Base-by-base conservation (phyloP, 2,329 filamentous ascomycete species). In the Colletotrichum sp. region DNA sequence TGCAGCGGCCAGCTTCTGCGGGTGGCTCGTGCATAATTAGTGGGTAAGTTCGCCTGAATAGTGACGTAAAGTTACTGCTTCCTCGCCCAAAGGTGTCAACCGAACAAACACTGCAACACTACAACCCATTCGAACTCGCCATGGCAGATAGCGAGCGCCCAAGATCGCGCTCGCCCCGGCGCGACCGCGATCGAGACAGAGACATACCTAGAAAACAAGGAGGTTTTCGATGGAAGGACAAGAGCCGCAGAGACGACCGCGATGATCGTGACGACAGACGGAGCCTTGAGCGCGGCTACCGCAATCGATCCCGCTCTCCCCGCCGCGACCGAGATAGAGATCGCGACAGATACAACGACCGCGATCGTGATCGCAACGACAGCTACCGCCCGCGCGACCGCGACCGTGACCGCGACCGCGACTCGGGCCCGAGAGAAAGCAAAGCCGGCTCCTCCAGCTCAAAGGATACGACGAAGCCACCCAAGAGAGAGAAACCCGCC, bases 191-290 rank as follows among this genome's bases (percentile, higher is more conserved):
- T 30, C 75, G 76, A 18, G 75, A 77, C 5, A 55, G 71, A 55
- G 71, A 75, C 3, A 70, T 69, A 1, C 75, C 71, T 2, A 67
- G 52, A 55, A 77, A 77, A 16, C 77, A 78, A 60, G 77, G 77
- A 72, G 88, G 89, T 6, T 91, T 93, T 78, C 88, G 88, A 78
- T 92, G 89, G 87, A 93, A 93, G 79, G 89, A 91, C 69, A 89
- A 87, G 79, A 86, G 89, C 52, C 85, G 86, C 67, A 86, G 89
- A 67, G 85, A 88, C 76, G 82, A 85, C 15, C 81, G 82, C 8
- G 83, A 84, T 48, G 85, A 88, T 21, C 82, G 84, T 58, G 80
- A 82, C 61, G 79, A 82, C 21, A 68, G 76, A 58, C 79, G 87
- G 73, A 77, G 78, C 18, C 84, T 90, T 77, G 88, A 91, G 73